These are phyloP conservation scores for Pseudogymnoascus sp. DNA, from an alignment of 2,329 filamentous ascomycete genomes.

Conservation along the genomic window DNA sequence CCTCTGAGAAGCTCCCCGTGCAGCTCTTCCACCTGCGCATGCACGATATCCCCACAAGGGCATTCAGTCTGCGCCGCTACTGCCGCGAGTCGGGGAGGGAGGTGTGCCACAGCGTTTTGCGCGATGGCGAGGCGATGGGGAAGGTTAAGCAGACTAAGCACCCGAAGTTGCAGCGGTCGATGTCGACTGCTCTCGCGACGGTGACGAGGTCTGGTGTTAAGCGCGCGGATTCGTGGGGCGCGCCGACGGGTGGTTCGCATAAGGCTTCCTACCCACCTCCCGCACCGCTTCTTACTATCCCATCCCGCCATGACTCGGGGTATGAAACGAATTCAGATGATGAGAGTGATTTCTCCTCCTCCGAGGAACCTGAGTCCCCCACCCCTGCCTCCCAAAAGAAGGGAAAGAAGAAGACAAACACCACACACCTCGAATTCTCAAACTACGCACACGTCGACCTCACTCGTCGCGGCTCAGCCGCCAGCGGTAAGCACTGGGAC, in stretches of 20 bases:
- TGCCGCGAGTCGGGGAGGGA: slow-evolving; percentile 88
- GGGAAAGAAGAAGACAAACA: slow-evolving; percentile 53
- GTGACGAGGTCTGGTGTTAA: slow-evolving; percentile 28
- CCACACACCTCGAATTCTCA: slow-evolving; percentile 85
- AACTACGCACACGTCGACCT: slow-evolving; percentile 94
- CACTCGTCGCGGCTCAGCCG: slow-evolving; percentile 53
- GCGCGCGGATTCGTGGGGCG: background rate
- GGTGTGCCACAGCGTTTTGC: slow-evolving; percentile 57
- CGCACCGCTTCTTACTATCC: background rate
- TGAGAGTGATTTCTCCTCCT: slow-evolving; percentile 17
- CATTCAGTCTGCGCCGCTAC: slow-evolving; percentile 87
- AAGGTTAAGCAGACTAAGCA: slow-evolving; percentile 31
- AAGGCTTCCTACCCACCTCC: background rate
- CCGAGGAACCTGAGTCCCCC: background rate
- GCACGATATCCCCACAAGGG: slow-evolving; percentile 77
- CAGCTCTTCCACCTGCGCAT: slow-evolving; percentile 90
- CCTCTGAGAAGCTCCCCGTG: slow-evolving; percentile 48
- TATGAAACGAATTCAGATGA: slow-evolving; percentile 40
- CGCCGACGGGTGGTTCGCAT: slow-evolving; percentile 26
- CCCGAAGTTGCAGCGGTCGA: slow-evolving; percentile 47
- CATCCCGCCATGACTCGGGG: slow-evolving; percentile 47
- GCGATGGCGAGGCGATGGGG: slow-evolving; percentile 14
- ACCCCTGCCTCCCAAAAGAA: slow-evolving; percentile 26
- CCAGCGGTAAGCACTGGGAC: slow-evolving; percentile 67
- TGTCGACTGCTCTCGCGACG: slow-evolving; percentile 43